phyloP scores from a whole-genome alignment of 1,139 yeast genomes.

The Blastobotrys indianensis region DNA sequence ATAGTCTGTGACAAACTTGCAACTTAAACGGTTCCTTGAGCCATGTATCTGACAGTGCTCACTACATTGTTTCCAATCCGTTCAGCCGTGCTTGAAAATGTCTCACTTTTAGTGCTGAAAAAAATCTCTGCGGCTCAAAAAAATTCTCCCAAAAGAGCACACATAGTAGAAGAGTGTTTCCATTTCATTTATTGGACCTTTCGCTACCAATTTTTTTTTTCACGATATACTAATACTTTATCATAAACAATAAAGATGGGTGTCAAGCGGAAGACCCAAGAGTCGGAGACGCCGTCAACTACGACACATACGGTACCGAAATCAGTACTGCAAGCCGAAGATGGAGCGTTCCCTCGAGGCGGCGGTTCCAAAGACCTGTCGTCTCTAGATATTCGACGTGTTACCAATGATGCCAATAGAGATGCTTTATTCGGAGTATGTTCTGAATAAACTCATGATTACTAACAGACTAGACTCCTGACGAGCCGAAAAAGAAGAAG shows the following conservation, averaged over 20 bases:
- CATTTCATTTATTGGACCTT: too few species aligned
- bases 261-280: constrained; percentile 5
- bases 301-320: background rate
- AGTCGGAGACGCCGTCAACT: background rate
- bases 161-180: too few species aligned
- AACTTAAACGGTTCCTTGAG: too few species aligned
- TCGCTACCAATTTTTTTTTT: too few species aligned
- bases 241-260: constrained; percentile 6
- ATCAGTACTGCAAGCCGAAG: constrained; percentile 26
- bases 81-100: too few species aligned
- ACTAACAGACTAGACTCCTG: constrained; percentile 1
- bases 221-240: background rate
- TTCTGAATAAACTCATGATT: constrained; percentile 9
- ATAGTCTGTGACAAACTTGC: too few species aligned
- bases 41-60: too few species aligned
- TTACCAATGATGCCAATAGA: constrained; percentile 83
- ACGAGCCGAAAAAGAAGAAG: constrained; percentile 16
- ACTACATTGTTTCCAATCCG: too few species aligned
- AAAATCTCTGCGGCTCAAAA: too few species aligned
- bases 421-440: constrained; percentile 70
- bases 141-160: too few species aligned
- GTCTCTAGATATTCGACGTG: constrained; percentile 87
- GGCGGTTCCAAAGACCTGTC: constrained; percentile 70
- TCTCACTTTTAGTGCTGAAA: too few species aligned
- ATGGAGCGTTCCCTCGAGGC: constrained; percentile 64